Evolutionary conservation across 495 filamentous ascomycete genomes (phyloP).

Genomic region (Daldinia grandis): DNA sequence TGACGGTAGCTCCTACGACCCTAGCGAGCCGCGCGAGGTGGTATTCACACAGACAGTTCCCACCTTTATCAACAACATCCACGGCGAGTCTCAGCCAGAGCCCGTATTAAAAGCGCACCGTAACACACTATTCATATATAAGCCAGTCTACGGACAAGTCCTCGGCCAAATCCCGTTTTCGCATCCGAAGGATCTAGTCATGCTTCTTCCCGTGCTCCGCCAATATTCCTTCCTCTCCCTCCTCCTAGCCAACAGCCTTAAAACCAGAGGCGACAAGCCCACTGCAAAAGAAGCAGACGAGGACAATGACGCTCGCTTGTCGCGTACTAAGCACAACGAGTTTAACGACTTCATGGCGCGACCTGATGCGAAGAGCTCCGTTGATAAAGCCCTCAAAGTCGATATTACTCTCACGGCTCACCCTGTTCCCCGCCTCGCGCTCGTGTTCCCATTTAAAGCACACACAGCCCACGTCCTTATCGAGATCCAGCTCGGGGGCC

Average conservation of each 20-base stretch:
- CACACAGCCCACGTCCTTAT: slow-evolving; percentile 59
- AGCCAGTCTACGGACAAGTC: slow-evolving; percentile 71
- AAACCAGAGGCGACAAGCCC: slow-evolving; percentile 32
- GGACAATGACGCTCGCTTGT: slow-evolving; percentile 5
- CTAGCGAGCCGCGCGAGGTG: slow-evolving; percentile 52
- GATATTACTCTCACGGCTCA: slow-evolving; percentile 59
- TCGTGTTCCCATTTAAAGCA: slow-evolving; percentile 59
- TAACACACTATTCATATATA: slow-evolving; percentile 76
- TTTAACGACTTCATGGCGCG: slow-evolving; percentile 47
- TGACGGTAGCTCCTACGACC: slow-evolving; percentile 47
- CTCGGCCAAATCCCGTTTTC: slow-evolving; percentile 80
- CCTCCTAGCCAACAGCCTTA: slow-evolving; percentile 70
- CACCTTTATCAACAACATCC: slow-evolving; percentile 32
- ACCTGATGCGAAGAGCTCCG: background rate
- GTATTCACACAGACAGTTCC: slow-evolving; percentile 47
- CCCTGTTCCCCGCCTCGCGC: slow-evolving; percentile 55
- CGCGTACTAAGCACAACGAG: slow-evolving; percentile 45
- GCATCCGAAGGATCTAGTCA: slow-evolving; percentile 84
- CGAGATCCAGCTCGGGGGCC: slow-evolving; percentile 69
- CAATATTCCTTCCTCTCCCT: slow-evolving; percentile 77
- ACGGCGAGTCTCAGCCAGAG: slow-evolving; percentile 43
- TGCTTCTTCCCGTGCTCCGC: slow-evolving; percentile 76
- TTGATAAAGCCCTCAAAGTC: slow-evolving; percentile 45
- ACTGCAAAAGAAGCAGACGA: slow-evolving; percentile 14
- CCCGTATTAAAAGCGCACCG: slow-evolving; percentile 62